These are phyloP conservation scores for Pestalotiopsis sp. DNA, from an alignment of 2,329 filamentous ascomycete species.

Conservation along the genomic window DNA sequence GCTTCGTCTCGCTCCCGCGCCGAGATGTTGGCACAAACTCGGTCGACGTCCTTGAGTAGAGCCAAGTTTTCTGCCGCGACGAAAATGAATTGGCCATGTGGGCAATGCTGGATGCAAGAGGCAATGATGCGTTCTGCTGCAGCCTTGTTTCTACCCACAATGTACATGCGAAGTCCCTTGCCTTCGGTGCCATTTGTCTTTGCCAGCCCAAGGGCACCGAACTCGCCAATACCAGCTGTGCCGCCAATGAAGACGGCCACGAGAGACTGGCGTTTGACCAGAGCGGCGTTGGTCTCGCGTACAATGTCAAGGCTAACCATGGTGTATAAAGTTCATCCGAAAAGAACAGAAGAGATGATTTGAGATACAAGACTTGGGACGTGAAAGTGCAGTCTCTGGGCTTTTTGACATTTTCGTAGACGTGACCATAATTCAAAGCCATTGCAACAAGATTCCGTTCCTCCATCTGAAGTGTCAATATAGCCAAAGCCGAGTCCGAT, in stretches of 20 bases:
- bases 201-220: slow-evolving; percentile 1
- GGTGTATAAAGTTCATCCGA: background rate
- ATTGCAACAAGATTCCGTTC: no score
- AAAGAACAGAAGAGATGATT: background rate
- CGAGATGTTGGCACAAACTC: slow-evolving; percentile 29
- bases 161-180: slow-evolving; percentile 2
- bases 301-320: slow-evolving; percentile 1
- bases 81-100: slow-evolving; percentile 34
- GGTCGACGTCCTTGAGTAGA: slow-evolving; percentile 36
- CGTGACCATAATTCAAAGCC: no score
- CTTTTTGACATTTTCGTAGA: no score
- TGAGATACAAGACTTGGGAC: no score
- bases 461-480: background rate
- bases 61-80: slow-evolving; percentile 32
- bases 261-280: slow-evolving; percentile 1
- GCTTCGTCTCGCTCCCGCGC: slow-evolving; percentile 23
- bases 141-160: slow-evolving; percentile 29
- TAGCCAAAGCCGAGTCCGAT: background rate
- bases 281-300: background rate
- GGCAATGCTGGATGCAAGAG: slow-evolving; percentile 28
- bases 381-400: no score
- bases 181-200: background rate
- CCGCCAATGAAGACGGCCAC: slow-evolving; percentile 11
- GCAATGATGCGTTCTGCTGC: slow-evolving; percentile 28
- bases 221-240: slow-evolving; percentile 13